Base-by-base conservation (phyloP, 1,284 basidiomycete genomes). In the Naganishia albida region DNA sequence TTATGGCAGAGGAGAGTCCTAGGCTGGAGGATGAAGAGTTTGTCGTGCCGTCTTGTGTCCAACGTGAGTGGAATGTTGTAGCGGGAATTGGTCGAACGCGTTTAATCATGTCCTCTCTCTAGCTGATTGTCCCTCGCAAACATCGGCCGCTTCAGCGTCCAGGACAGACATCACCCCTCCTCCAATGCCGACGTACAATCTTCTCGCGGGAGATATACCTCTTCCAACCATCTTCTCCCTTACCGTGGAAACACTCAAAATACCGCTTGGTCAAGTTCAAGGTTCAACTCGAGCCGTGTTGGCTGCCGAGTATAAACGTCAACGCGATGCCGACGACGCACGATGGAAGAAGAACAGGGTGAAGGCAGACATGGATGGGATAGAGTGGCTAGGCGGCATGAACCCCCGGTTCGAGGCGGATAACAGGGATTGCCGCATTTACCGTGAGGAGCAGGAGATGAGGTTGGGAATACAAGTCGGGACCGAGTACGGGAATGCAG, bases 401-500 rank as follows among this genome's bases (percentile, higher is more conserved):
- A n/a, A 53, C 10, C 50, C 16, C n/a, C 30, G 18, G 20, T 38
- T 2, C 30, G 18, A 20, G 7, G 18, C 28, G 51, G 20, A 39
- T 10, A n/a, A 23, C 30, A 39, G 34, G 10, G 10, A 16, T 12
- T 53, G 51, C 23, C 28, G 18, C 1, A 20, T 53, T n/a, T 53
- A 38, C 13, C 51, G 20, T 12, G 30, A 53, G 34, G 51, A 53
- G 18, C 51, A 53, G 28, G 51, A 53, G 51, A 18, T 34, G 30
- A 30, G 34, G 13, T 7, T 53, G 15, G 51, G 51, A 2, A 20
- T 53, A 8, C 30, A 34, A n/a, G 30, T 53, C 7, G 51, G 20
- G 20, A 10, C 20, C 16, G 18, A 7, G 8, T 20, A 38, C n/a
- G 18, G 20, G 28, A 38, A 38, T n/a, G 34, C 8, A 8, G 16